Evolutionary conservation across 768 basidiomycete genomes (phyloP).

Genomic region (Lactarius tabidus): DNA sequence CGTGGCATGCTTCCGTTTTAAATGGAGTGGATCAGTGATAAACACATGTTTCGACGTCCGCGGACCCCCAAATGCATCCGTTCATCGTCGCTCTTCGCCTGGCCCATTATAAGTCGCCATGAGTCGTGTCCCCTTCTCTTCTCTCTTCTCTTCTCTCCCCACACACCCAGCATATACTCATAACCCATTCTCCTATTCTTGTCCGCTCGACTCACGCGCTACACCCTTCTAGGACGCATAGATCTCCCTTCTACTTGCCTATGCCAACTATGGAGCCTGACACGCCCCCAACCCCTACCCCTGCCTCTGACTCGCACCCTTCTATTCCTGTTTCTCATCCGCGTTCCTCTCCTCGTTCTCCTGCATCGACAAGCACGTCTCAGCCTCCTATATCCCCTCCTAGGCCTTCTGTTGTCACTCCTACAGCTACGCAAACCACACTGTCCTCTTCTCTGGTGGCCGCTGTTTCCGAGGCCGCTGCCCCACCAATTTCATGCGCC

Average conservation of each 20-base stretch:
- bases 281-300: slow-evolving; percentile 21
- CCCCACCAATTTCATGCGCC: slow-evolving; percentile 8
- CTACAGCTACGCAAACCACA: slow-evolving; percentile 17
- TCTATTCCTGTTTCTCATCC: slow-evolving; percentile 27
- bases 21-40: slow-evolving; percentile 16
- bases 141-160: slow-evolving; percentile 6
- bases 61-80: slow-evolving; percentile 20
- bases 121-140: not conserved
- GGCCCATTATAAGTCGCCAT: slow-evolving; percentile 19
- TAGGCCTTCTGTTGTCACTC: slow-evolving; percentile 7
- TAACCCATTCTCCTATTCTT: slow-evolving; percentile 21
- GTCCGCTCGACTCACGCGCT: slow-evolving; percentile 17
- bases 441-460: slow-evolving; percentile 10
- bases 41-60: slow-evolving; percentile 26
- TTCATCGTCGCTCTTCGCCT: slow-evolving; percentile 20
- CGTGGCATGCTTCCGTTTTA: slow-evolving; percentile 21
- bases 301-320: slow-evolving; percentile 20
- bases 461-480: slow-evolving; percentile 6
- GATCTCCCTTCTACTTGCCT: slow-evolving; percentile 9
- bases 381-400: slow-evolving; percentile 28
- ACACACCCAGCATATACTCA: slow-evolving; percentile 20
- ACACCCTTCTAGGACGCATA: slow-evolving; percentile 23
- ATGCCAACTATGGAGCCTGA: slow-evolving; percentile 23
- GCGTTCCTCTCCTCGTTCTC: slow-evolving; percentile 26
- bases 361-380: slow-evolving; percentile 13